A percentile compares a stretch with the other conserved stretches of the same genome.
Evolutionary conservation across 768 basidiomycete genomes (phyloP).

Genomic region (Boletus pseudo-olivaceus): DNA sequence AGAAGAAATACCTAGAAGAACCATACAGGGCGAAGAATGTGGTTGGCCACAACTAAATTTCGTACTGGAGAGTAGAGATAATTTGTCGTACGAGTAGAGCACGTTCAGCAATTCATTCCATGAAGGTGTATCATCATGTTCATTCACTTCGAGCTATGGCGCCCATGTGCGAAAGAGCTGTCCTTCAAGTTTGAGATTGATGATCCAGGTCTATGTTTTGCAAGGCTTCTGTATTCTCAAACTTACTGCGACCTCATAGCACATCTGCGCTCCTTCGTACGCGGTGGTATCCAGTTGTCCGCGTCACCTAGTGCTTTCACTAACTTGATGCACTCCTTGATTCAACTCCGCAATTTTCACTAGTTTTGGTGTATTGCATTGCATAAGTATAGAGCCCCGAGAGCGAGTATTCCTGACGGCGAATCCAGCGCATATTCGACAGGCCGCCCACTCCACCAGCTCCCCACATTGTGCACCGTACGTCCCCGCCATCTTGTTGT

Average conservation of each 20-base stretch:
- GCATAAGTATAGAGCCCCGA: not conserved
- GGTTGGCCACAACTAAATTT: slow-evolving; percentile 40
- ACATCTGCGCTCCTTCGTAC: no score
- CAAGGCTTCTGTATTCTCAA: not conserved
- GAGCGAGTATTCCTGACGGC: not conserved
- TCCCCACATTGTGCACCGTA: no score
- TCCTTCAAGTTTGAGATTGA: not conserved
- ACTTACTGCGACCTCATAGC: no score
- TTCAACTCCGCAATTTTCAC: not conserved
- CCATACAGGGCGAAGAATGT: slow-evolving; percentile 26
- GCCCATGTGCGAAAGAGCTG: not conserved
- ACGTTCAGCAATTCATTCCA: not conserved
- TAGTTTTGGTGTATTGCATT: not conserved
- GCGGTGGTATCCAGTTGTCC: no score
- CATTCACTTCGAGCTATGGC: not conserved
- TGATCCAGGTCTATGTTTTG: not conserved
- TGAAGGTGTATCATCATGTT: no score
- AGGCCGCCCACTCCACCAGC: no score
- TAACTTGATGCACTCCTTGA: not conserved
- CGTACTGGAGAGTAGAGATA: not conserved
- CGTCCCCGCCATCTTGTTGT: no score
- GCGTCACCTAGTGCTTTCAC: not conserved
- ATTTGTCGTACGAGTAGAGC: not conserved
- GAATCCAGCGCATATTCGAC: no score
- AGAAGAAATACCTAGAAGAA: slow-evolving; percentile 10